These are phyloP conservation scores for Pleoardoris graminearum DNA, from an alignment of 2,329 filamentous ascomycete species.

Conservation along the genomic window DNA sequence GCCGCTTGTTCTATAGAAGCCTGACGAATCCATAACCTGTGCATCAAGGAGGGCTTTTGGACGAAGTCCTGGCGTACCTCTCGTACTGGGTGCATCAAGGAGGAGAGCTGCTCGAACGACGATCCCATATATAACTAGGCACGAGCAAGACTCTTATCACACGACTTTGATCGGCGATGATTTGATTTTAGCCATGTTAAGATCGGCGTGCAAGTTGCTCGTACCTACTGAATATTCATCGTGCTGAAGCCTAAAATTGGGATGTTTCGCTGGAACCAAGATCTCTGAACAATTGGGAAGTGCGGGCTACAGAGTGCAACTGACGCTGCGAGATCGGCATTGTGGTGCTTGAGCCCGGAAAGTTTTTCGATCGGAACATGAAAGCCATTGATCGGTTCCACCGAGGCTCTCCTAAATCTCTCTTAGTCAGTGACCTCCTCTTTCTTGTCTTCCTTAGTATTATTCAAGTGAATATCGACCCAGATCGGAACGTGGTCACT, in stretches of 20 bases:
- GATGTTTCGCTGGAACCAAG: conserved; percentile 33
- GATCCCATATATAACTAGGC: too few relatives aligned
- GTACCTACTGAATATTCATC: conserved; percentile 32
- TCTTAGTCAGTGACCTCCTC: background rate
- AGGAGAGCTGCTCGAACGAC: too few relatives aligned
- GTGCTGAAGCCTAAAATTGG: too few relatives aligned
- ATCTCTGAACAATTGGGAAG: conserved; percentile 25
- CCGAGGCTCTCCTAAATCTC: too few relatives aligned
- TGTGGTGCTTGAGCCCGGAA: too few relatives aligned
- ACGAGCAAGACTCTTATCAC: conserved; percentile 43
- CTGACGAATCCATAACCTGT: background rate
- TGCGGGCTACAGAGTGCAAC: conserved; percentile 1
- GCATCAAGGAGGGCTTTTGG: too few relatives aligned
- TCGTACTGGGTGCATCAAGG: too few relatives aligned
- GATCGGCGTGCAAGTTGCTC: too few relatives aligned
- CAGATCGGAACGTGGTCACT: conserved; percentile 61
- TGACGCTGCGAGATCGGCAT: conserved; percentile 1
- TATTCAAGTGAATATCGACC: conserved; percentile 31
- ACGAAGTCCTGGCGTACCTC: too few relatives aligned
- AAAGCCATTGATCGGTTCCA: too few relatives aligned
- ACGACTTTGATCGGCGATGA: conserved; percentile 34
- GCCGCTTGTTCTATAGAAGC: conserved; percentile 29
- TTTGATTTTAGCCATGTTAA: background rate
- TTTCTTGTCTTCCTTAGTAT: background rate
- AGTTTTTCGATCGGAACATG: too few relatives aligned